Base-by-base conservation (phyloP, 2,329 filamentous ascomycete species). In the Thyridium curvatum region DNA sequence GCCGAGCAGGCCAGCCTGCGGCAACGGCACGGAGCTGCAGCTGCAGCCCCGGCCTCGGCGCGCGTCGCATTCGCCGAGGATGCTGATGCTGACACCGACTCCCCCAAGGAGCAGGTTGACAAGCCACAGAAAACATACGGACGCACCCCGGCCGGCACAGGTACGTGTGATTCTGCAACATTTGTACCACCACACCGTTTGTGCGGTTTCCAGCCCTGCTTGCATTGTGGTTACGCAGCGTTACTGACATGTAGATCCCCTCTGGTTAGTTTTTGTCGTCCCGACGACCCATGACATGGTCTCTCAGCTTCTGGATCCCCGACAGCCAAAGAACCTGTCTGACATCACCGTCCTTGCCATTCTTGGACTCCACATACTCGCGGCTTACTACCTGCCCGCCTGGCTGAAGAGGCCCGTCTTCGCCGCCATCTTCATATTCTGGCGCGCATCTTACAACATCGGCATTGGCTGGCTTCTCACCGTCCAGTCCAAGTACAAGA, bases 201-300 rank as follows among this genome's bases (percentile, higher is more conserved):
- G n/a, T n/a, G n/a, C n/a, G n/a, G n/a, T n/a, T n/a, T n/a, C n/a
- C 37, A 18, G 14, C 12, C 33, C 16, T 14, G 12, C 18, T 26
- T 10, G 21, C 6, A 26, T 26, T 10, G 10, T 26, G 21, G 21
- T 26, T 26, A 26, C 21, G 21, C 21, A 26, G 35, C 14, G 39
- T 46, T 37, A n/a, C 21, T 33, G 18, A 16, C 32, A 18, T 15
- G 14, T 10, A 12, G 18, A 33, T 26, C 21, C 37, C 15, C 38
- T 18, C 31, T 33, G 30, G 48, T 35, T 55, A 97, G 93, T 95
- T 53, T 98, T 98, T 59, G 84, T 88, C 42, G 93, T 98, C 39
- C 93, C 93, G 35, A 83, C 88, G 46, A 98, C 93, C 41, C 89
- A 96, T 71, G 93, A 98, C 66, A 97, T 98, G 93, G 91, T 98